These are phyloP conservation scores for Vaccinium darrowii DNA, from an alignment of 148 eudicot species.

Conservation along the genomic window DNA sequence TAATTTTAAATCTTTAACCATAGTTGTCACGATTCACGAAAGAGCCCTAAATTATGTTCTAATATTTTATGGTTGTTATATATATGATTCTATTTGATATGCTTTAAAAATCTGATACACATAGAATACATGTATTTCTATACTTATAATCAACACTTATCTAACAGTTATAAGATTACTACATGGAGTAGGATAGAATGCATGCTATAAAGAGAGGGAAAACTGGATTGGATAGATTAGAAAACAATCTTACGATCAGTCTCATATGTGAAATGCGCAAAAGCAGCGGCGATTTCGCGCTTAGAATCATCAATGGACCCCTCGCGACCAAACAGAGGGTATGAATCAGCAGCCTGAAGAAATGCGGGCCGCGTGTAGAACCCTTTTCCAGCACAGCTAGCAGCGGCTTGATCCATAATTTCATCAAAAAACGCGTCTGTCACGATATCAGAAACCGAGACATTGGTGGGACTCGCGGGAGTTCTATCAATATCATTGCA, in stretches of 20 bases:
- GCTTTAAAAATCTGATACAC: not conserved
- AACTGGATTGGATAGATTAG: not conserved
- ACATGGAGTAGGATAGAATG: not conserved
- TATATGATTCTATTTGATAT: constrained; percentile 13
- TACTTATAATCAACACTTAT: no score
- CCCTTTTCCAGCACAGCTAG: constrained; percentile 44
- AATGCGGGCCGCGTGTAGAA: constrained; percentile 52
- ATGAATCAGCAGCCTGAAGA: constrained; percentile 32
- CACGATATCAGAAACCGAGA: constrained; percentile 36
- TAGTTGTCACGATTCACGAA: no score
- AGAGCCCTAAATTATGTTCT: not conserved
- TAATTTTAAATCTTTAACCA: no score
- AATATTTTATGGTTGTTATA: no score
- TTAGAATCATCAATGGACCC: constrained; percentile 45
- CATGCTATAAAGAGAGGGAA: not conserved
- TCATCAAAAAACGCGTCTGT: constrained; percentile 47
- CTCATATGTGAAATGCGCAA: constrained; percentile 67
- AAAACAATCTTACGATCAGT: constrained; percentile 51
- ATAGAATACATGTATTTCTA: no score
- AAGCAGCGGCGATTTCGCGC: constrained; percentile 69
- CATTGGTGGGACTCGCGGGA: not conserved
- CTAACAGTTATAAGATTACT: not conserved
- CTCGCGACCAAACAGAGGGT: constrained; percentile 38
- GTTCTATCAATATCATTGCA: constrained; percentile 17
- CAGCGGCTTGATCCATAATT: constrained; percentile 33